Conservation (phyloP, 2,329 filamentous ascomycete genomes). For the Endoconidiophora polonica region DNA sequence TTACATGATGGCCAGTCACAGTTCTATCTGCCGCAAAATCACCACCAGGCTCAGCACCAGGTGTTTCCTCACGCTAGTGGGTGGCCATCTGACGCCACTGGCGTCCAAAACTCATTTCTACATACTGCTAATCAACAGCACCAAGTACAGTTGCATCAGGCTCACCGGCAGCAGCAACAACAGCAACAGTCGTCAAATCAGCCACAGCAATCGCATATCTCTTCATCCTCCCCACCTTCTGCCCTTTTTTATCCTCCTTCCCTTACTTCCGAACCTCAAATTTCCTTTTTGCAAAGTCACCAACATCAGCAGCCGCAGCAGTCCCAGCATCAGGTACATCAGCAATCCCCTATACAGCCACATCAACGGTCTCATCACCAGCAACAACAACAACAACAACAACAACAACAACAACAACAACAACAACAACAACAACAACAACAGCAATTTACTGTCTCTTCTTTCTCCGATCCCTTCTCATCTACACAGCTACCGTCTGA, state of each 20-base stretch:
- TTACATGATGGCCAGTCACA: conserved; percentile 1
- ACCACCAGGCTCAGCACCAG: conserved; percentile 5
- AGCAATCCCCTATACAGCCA: background rate
- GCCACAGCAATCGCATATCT: background rate
- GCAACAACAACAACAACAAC: conserved; percentile 6
- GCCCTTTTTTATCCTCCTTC: background rate
- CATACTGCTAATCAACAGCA: conserved; percentile 2
- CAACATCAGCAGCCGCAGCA: background rate
- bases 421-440: conserved; percentile 3
- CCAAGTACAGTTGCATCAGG: conserved; percentile 6
- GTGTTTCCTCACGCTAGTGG: background rate
- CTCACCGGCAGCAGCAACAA: background rate
- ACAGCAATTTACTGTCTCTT: background rate
- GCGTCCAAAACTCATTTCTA: conserved; percentile 7
- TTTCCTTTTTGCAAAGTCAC: conserved; percentile 3
- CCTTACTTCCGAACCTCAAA: background rate
- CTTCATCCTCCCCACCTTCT: background rate
- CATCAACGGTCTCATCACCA: background rate
- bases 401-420: background rate
- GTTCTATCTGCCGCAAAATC: conserved; percentile 4
- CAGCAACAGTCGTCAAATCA: background rate
- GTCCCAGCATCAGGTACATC: background rate
- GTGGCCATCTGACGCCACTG: conserved; percentile 10
- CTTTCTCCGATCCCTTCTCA: background rate
- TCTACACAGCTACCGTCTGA: background rate